Evolutionary conservation across 2,329 filamentous ascomycete genomes (phyloP), one percentile per base, ranked within the genome.

Genomic region (Exophiala alcalophila): DNA sequence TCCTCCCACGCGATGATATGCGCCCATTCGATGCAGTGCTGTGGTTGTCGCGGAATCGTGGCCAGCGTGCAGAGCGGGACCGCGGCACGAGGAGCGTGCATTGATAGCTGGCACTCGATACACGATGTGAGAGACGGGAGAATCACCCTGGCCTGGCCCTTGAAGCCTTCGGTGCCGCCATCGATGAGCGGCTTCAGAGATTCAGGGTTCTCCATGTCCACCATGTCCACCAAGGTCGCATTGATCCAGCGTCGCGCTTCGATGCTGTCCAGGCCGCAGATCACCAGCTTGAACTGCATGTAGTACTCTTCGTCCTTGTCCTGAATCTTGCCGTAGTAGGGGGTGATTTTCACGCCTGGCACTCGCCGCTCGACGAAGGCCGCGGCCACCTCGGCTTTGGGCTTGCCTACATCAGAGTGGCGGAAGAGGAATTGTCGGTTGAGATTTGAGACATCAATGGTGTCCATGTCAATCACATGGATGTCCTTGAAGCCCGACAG

Each of bases 401-500:
- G 86, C 59, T 88, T 91, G 25, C 94, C 92, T 19, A 98, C 91
- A 63, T 98, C 92, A 47, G 81, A 74, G 57, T 90, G 78, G 15
- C 92, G 86, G 67, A 98, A 98, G 46, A 98, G 80, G 61, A 98
- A 98, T 60, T 98, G 92, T 28, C 92, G 84, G 67, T 98, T 98
- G 15, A 98, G 77, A 64, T 98, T 98, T 36, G 90, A 96, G 48
- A 98, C 91, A 61, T 98, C 92, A 65, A 98, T 98, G 1, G 91
- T 98, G 66, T 98, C 87, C 92, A 98, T 98, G 68, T 98, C 92
- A 58, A 98, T 97, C 46, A 98, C 92, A 70, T 98, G 89, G 55
- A 98, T 96, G 59, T 95, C 81, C 65, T 86, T 94, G 72, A 98
- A 98, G 19, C 90, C 89, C 2, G 91, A 96, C 38, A 98, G 76